Evolutionary conservation across 192 early-diverging fungal species (phyloP).

Genomic region (Phlyctochytrium arcticum): DNA sequence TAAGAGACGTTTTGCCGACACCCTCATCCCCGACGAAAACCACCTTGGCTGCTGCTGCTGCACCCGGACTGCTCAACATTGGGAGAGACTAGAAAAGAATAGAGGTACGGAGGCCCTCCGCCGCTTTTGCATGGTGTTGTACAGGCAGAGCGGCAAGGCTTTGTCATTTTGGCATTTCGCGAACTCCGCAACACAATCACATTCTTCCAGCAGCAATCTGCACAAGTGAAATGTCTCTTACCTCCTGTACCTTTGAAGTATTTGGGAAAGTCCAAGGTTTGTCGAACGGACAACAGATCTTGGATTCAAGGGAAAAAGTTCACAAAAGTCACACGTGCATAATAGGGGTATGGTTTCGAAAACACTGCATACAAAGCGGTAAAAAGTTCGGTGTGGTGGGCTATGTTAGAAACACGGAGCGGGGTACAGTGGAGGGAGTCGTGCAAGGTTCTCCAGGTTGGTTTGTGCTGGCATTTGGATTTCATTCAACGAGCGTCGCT

Average conservation of each 20-base stretch:
- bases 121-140: too few relatives aligned
- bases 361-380: constrained; percentile 20
- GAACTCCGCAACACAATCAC: too few relatives aligned
- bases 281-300: not conserved
- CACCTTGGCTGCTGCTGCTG: too few relatives aligned
- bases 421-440: constrained; percentile 25
- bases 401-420: constrained; percentile 23
- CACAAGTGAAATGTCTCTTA: too few relatives aligned
- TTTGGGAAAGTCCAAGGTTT: constrained; percentile 38
- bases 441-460: constrained; percentile 16
- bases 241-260: constrained; percentile 35
- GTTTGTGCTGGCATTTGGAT: too few relatives aligned
- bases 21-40: constrained; percentile 18
- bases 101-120: too few relatives aligned
- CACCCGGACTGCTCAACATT: too few relatives aligned
- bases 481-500: too few relatives aligned
- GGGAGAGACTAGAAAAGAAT: too few relatives aligned
- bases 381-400: constrained; percentile 12
- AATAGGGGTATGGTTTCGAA: constrained; percentile 32
- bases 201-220: too few relatives aligned
- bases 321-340: not conserved
- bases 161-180: too few relatives aligned
- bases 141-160: too few relatives aligned
- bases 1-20: constrained; percentile 11
- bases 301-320: not conserved